These are phyloP conservation scores for Rhododendron simsii DNA, from an alignment of 148 eudicot species.

Conservation along the genomic window DNA sequence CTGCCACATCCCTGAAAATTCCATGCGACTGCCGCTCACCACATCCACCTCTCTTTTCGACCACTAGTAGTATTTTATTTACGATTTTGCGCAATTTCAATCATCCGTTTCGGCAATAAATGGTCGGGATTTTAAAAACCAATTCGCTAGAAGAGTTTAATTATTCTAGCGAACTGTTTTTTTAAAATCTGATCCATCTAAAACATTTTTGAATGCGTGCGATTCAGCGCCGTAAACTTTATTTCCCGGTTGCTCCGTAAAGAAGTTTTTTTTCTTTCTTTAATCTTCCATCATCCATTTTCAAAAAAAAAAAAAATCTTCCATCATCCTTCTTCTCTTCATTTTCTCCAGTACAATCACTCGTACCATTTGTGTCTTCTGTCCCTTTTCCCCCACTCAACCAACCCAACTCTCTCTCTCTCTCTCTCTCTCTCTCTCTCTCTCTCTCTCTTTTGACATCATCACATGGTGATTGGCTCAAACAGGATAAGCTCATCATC, in stretches of 20 bases:
- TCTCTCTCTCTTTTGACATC: background rate
- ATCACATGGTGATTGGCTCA: constrained; percentile 6
- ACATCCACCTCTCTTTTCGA: background rate
- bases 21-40: background rate
- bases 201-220: accelerated
- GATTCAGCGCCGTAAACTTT: no score
- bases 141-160: no score
- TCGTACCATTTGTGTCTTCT: constrained; percentile 1
- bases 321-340: background rate
- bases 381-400: constrained; percentile 7
- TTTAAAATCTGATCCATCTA: no score
- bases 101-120: no score
- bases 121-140: no score
- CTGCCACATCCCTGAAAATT: background rate
- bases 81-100: accelerated
- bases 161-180: no score
- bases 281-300: background rate
- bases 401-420: constrained; percentile 8
- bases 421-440: background rate
- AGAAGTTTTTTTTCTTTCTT: background rate
- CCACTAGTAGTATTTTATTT: no score
- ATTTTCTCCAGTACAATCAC: background rate
- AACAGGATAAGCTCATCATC: constrained; percentile 18
- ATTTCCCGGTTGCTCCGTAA: no score
- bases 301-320: no score